phyloP scores from a whole-genome alignment of 2,329 filamentous ascomycete species.

The Colletotrichum sp. region DNA sequence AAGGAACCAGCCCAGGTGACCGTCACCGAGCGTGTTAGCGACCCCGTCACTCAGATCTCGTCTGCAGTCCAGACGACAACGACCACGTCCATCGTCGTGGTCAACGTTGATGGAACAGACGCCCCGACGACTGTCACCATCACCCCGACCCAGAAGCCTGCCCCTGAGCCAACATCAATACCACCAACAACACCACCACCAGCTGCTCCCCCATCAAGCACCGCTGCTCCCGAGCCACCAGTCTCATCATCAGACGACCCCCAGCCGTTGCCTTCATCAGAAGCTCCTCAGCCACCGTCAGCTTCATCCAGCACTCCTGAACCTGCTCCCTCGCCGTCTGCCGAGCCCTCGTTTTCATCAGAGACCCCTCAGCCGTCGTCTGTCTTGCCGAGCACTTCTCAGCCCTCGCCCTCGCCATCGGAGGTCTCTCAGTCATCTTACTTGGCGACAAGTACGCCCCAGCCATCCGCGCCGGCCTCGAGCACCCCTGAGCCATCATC shows the following conservation, averaged over 20 bases:
- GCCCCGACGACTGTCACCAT: slow-evolving; percentile 8
- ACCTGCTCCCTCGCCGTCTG: not conserved
- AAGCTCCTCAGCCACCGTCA: not conserved
- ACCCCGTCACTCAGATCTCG: slow-evolving; percentile 26
- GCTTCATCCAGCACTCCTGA: not conserved
- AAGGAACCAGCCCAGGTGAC: slow-evolving; percentile 28
- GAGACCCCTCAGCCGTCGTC: not conserved
- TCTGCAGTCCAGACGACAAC: slow-evolving; percentile 23
- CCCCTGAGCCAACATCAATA: not conserved
- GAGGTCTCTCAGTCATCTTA: not conserved
- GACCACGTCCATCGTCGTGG: slow-evolving; percentile 32
- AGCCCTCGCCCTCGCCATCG: not conserved
- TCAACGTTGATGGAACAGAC: slow-evolving; percentile 28
- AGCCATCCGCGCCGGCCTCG: not conserved
- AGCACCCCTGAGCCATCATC: not conserved
- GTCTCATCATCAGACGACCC: not conserved
- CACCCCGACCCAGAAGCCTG: not conserved
- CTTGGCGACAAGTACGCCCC: not conserved
- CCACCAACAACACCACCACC: not conserved
- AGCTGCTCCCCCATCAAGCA: not conserved
- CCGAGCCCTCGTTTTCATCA: not conserved
- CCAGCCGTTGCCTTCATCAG: not conserved
- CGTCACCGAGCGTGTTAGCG: slow-evolving; percentile 31
- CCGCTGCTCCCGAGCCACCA: not conserved
- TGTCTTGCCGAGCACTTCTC: not conserved